Conservation (phyloP, 352 stramenopile species). For the Phytopythium chamaehyphon region DNA sequence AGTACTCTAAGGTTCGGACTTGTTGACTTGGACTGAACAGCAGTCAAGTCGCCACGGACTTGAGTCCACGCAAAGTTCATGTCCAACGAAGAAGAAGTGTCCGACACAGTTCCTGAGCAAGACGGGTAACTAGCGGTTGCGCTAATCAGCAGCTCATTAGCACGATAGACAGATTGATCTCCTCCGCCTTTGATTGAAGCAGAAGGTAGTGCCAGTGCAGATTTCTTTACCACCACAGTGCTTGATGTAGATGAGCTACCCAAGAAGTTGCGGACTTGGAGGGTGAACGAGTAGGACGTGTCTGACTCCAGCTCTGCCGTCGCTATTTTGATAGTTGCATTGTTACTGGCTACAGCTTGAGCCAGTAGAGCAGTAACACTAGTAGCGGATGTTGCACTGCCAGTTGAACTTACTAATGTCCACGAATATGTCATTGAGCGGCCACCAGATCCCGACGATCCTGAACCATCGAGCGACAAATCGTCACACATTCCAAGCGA, state of each 20-base stretch:
- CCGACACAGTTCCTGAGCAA: conserved; percentile 19
- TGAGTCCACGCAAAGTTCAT: conserved; percentile 60
- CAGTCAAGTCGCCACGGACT: conserved; percentile 33
- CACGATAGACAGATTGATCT: conserved; percentile 30
- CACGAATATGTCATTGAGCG: conserved; percentile 53
- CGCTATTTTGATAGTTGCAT: conserved; percentile 28
- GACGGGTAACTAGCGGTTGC: conserved; percentile 40
- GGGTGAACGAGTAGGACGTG: conserved; percentile 35
- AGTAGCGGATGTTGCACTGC: conserved; percentile 13
- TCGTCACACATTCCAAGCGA: conserved; percentile 59
- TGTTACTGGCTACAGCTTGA: conserved; percentile 25
- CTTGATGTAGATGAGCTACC: conserved; percentile 37
- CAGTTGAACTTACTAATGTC: conserved; percentile 26
- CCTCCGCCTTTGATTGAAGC: conserved; percentile 48
- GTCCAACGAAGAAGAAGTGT: conserved; percentile 17
- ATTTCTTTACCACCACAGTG: conserved; percentile 38
- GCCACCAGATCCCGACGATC: conserved; percentile 47
- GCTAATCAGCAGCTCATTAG: conserved; percentile 36
- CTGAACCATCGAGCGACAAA: conserved; percentile 49
- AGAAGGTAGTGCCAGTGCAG: conserved; percentile 40
- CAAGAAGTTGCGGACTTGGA: conserved; percentile 53
- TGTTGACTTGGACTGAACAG: conserved; percentile 39
- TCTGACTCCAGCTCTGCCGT: conserved; percentile 32
- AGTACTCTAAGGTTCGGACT: conserved; percentile 52
- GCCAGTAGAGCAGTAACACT: conserved; percentile 20